Conservation (phyloP, 805 yeast genomes). For the Saccharomyces eubayanus region DNA sequence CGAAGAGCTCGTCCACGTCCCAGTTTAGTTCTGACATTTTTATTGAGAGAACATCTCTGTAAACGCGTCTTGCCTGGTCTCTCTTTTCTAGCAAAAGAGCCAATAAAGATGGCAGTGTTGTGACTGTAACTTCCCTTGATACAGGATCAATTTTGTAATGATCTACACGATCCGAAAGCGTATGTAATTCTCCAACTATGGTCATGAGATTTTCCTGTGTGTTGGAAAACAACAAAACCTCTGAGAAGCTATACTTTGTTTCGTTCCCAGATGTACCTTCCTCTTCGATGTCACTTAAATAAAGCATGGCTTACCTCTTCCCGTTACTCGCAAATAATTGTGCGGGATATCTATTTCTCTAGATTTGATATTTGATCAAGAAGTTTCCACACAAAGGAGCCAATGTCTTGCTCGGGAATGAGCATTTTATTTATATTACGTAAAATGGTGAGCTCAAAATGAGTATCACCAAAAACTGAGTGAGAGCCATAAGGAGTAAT, state of each 20-base stretch:
- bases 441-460: too few relatives aligned
- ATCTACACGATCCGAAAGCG: slow-evolving; percentile 10
- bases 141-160: slow-evolving; percentile 2
- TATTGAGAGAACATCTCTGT: slow-evolving; percentile 9
- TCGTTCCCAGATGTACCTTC: neutral
- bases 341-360: too few relatives aligned
- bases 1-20: slow-evolving; percentile 11
- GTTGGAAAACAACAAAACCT: slow-evolving; percentile 5
- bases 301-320: neutral
- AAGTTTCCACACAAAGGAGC: neutral
- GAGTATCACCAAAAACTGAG: neutral
- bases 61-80: slow-evolving; percentile 16
- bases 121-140: neutral
- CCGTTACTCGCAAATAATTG: too few relatives aligned
- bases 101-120: slow-evolving; percentile 10
- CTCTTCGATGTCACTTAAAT: neutral
- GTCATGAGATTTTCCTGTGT: slow-evolving; percentile 3
- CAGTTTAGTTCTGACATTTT: slow-evolving; percentile 7
- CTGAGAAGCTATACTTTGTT: slow-evolving; percentile 1
- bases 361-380: too few relatives aligned
- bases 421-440: neutral
- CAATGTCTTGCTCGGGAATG: neutral
- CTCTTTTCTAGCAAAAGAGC: slow-evolving; percentile 11
- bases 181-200: slow-evolving; percentile 8
- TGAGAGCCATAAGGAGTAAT: neutral